Base-by-base conservation (phyloP, 169 alveolate species). In the Cystoisospora suis region DNA sequence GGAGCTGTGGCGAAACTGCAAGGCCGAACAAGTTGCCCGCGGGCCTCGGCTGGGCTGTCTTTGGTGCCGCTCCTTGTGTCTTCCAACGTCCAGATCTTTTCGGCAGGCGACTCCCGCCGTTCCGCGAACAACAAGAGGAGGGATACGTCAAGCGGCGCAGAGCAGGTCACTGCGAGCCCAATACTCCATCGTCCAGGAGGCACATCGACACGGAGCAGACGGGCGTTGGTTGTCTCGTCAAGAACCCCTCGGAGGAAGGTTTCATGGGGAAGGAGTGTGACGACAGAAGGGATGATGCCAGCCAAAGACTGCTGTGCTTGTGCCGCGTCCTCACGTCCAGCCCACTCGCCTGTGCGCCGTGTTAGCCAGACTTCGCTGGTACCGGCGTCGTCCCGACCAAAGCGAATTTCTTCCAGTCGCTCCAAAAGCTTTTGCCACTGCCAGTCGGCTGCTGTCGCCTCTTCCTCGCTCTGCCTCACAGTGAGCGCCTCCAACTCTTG, bases 111-210 rank as follows among this genome's bases (percentile, higher is more conserved):
- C 15, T 0, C 46, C 27, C 79, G 79, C 46, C 79, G 79, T 27
- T 29, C 7, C 7, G 83, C 83, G 83, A 38, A 34, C 5, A 72
- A 38, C 83, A 72, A 27, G 34, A 72, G 56, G 47, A 72, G 56
- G 4, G 58, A 72, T 4, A 72, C 56, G 83, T 72, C 83, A 17
- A 72, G 40, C 58, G 83, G 83, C 0, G 47, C 58, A 5, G 83
- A 5, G 56, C 83, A 72, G 38, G 83, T 72, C 3, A 72, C 45
- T 32, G 83, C 83, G 36, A 72, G 47, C 38, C 58, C 83, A 9
- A 72, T 38, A 17, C n/a, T 72, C 83, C 83, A 72, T 15, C 83
- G 53, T 6, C 83, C 83, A 38, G 83, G 83, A 20, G 83, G 83
- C 5, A 72, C 0, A 34, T 72, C 17, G 6, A 72, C 32, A 7